Evolutionary conservation across 352 stramenopile genomes (phyloP), one percentile per base, ranked within the genome.

Genomic region (Globisporangium emineosum): DNA sequence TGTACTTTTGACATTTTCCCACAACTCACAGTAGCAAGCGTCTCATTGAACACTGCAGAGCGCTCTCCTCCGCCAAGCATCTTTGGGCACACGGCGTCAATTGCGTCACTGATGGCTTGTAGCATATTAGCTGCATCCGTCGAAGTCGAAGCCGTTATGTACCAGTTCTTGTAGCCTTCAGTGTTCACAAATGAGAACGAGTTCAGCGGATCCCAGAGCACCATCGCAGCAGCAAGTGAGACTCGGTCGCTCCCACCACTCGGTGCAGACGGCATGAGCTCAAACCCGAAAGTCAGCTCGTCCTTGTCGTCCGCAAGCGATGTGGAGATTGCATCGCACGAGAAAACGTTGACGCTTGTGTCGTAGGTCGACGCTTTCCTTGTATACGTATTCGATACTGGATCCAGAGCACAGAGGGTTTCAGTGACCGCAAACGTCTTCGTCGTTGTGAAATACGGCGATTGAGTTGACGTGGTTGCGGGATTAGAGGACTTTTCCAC

Each of bases 21-120:
- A 35, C 84, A 91, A 29, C 65, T 71, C 5, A 61, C 65, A 40
- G 59, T 53, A 8, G 70, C 43, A 0, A 81, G 53, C 13, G 72
- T 88, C 6, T 47, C 42, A 40, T 86, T 81, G 50, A 91, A 87
- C n/a, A 91, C 63, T 0, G 67, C 69, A 5, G 83, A 90, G n/a
- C 68, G 66, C 6, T 47, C 21, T 2, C 75, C 75, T n/a, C 69
- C 76, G 2, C 51, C 79, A 10, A 29, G 29, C n/a, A 85, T 30
- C 42, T 58, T 52, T 1, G 56, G 23, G 62, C 70, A 75, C 30
- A 69, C 33, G 29, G 23, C n/a, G 13, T 45, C 15, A 23, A 89
- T 63, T 23, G 64, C 66, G 4, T 61, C 60, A 43, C 89, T 93
- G 29, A 89, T 69, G 0, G 68, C 50, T 25, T 27, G 56, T 4